A percentile compares a stretch with the other conserved stretches of the same genome.
These are phyloP conservation scores for Rossbeevera mucosa DNA, from an alignment of 768 basidiomycete genomes.

Conservation along the genomic window DNA sequence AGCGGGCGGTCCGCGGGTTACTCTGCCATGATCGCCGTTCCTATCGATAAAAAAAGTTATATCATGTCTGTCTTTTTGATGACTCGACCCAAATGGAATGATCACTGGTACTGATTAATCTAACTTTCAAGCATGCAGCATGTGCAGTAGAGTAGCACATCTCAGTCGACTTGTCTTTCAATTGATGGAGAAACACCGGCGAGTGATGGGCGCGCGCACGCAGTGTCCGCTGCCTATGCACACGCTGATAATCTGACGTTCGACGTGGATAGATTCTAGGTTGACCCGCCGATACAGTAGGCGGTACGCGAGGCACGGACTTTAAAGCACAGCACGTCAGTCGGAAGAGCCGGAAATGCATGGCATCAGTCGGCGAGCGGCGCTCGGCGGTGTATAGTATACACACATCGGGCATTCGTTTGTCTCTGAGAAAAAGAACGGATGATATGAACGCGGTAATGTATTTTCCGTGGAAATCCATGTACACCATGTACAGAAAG, in stretches of 20 bases:
- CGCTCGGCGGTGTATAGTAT: neutral
- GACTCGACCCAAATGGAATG: neutral
- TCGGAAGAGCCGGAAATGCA: neutral
- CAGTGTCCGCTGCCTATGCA: neutral
- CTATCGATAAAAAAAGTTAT: neutral
- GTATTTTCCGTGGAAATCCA: neutral
- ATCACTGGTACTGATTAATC: neutral
- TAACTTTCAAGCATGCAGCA: neutral
- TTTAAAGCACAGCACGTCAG: neutral
- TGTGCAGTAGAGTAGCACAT: neutral
- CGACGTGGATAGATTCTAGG: neutral
- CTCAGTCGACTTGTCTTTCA: neutral
- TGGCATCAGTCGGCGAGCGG: too few relatives aligned
- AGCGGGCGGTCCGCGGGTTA: too few relatives aligned
- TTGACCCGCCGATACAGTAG: neutral
- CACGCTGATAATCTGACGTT: neutral
- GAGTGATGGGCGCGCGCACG: neutral
- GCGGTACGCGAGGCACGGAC: neutral
- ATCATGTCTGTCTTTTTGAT: neutral
- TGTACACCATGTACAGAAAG: constrained; percentile 1
- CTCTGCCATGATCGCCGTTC: neutral
- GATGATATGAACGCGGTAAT: neutral
- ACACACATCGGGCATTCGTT: neutral
- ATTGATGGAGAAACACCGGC: neutral
- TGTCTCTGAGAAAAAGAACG: neutral